Base-by-base conservation (phyloP, 108 stramenopile genomes). In the Pseudonitzschia multiseries region DNA sequence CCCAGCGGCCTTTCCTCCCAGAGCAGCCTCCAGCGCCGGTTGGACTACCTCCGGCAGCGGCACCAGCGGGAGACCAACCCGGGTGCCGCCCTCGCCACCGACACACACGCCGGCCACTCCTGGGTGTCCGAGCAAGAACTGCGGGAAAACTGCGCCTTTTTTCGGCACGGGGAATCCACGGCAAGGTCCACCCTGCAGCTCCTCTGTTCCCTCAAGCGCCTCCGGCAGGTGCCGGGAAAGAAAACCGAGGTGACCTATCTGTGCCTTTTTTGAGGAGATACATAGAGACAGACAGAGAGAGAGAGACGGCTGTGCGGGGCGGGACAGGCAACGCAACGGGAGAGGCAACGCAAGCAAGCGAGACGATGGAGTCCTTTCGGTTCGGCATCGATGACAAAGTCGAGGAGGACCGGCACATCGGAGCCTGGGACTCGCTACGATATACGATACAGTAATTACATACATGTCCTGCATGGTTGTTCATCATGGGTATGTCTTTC, bases 141-240 rank as follows among this genome's bases (percentile, higher is more conserved):
- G 36, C 57, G 86, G 44, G 79, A 87, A 67, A 68, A 60, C 52
- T 87, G 86, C 52, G 71, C 83, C 4, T 87, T 87, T 68, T 87
- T 87, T 63, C 74, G 86, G 1, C 66, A 81, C 73, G 86, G 86
- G 21, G 86, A 87, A 65, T 78, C 72, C 54, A 84, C 78, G 10
- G 86, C 86, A 0, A 57, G 82, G 66, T 68, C 83, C 22, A 84
- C 74, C 9, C 57, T 87, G 43, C 50, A 41, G 17, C 53, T 84
- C 15, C 60, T 87, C 5, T 70, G 87, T 29, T 80, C 51, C 29
- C 57, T 82, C 22, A 79, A 71, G 68, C 76, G 82, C 26, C 61
- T 87, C 46, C 81, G 76, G 61, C 86, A 87, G 63, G 67, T 83
- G 26, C 79, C 77, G 12, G 70, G 67, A 14, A 78, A 74, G 41